Base-by-base conservation (phyloP, 106 monocot genomes). In the Allium fistulosum region DNA sequence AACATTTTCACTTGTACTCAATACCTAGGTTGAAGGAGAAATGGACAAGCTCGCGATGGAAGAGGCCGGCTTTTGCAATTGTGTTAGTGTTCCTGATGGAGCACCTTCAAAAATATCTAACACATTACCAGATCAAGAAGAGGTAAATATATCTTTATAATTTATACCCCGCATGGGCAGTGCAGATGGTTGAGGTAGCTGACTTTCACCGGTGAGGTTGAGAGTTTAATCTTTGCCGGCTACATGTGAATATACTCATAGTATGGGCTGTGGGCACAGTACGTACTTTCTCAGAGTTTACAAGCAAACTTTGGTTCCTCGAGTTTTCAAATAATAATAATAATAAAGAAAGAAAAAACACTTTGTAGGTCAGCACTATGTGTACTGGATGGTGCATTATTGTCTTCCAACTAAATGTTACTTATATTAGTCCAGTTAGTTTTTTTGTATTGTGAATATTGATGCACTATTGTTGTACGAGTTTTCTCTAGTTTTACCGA, bases 1-100 rank as follows among this genome's bases (percentile, higher is more conserved):
- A 28, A 28, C 28, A 51, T 64, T 9, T 46, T n/a, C 46, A 45
- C 46, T 17, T 28, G 18, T 26, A 11, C 9, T 60, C 10, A 12
- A 45, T 50, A 10, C 28, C 16, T 61, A 90, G 90, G 90, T 90
- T 77, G 90, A 86, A 46, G 86, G 86, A 65, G 90, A 90, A 65
- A 76, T 90, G 26, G 90, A 90, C 83, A 90, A 90, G 64, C 85
- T 90, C 51, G 80, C 90, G 1, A 72, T 90, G 78, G 86, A 90
- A 62, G 90, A 90, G 61, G 90, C 90, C 66, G 85, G 90, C 45
- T 90, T 70, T 57, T 70, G 62, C 26, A 90, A 90, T 74, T 90
- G 90, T 74, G 76, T 90, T 49, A 90, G 90, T 81, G 83, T 90
- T 18, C 90, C 90, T 59, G 83, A 83, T 78, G 86, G 86, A 49